phyloP scores from a whole-genome alignment of 2,329 filamentous ascomycete species.

The Sclerotinia subarctica region DNA sequence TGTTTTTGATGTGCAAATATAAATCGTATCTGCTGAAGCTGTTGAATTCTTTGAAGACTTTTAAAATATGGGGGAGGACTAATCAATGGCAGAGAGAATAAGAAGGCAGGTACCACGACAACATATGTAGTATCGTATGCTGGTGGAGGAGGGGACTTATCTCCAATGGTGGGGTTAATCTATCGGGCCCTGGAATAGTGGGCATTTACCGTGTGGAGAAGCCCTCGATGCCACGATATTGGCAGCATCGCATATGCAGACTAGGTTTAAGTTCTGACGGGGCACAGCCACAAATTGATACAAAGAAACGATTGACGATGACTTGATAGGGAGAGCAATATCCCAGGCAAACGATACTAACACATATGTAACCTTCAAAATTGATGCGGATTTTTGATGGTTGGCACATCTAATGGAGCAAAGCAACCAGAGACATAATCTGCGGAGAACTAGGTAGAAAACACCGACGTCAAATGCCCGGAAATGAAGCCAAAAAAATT shows the following conservation, averaged over 20 bases:
- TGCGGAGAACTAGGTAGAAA: neutral
- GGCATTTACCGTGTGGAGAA: neutral
- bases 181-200: neutral
- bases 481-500: neutral
- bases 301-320: neutral
- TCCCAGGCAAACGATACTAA: neutral
- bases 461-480: neutral
- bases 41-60: neutral
- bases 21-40: neutral
- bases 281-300: neutral
- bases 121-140: neutral
- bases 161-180: neutral
- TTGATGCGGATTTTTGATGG: neutral
- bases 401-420: neutral
- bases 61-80: neutral
- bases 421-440: neutral
- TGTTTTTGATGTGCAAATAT: neutral
- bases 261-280: neutral
- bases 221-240: neutral
- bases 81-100: neutral
- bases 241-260: neutral
- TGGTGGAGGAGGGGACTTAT: no score
- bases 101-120: neutral
- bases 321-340: neutral
- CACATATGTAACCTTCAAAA: neutral